Base-by-base conservation (phyloP, 148 eudicot species). In the Vaccinium vitisidaea region DNA sequence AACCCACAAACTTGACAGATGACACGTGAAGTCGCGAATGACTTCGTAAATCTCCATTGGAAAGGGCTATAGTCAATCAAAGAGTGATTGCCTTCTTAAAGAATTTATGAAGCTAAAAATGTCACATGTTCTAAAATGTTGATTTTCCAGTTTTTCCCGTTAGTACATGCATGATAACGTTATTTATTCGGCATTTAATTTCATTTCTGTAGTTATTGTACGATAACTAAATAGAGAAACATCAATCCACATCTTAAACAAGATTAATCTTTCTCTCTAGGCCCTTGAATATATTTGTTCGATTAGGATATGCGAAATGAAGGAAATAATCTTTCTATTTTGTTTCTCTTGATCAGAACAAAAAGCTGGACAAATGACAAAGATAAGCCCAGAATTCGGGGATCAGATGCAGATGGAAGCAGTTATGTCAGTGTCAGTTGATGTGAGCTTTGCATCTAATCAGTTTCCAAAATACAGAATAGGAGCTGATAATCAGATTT, bases 321-420 rank as follows among this genome's bases (percentile, higher is more conserved):
- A 18, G 21, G 36, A 53, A 63, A 36, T 83, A 23, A 32, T 49
- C 63, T 70, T 49, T 71, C 36, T 54, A 82, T 30, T 71, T 84
- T 49, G 30, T 18, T 56, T 87, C 67, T 25, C 23, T 50, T 73
- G 49, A 54, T 77, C 83, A 91, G 86, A 83, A 83, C 23, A 49
- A 36, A 21, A 78, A 7, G 69, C 78, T 39, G 70, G 84, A 83
- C 74, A 80, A 80, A 97, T 97, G 99, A 97, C 98, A 56, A 95
- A 95, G 89, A 95, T 97, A 67, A 95, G 98, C 88, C 99, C 99
- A n/a, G 98, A 92, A 83, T 65, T 90, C 39, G 93, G 90, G 79
- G 88, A 87, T 53, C 94, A 90, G 85, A 89, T 84, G 87, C 86
- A 89, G 43, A 86, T 83, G 78, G 92, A 92, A 76, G 88, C 89